phyloP scores from a whole-genome alignment of 2,329 filamentous ascomycete genomes.

The Fonsecaea pedrosoi region DNA sequence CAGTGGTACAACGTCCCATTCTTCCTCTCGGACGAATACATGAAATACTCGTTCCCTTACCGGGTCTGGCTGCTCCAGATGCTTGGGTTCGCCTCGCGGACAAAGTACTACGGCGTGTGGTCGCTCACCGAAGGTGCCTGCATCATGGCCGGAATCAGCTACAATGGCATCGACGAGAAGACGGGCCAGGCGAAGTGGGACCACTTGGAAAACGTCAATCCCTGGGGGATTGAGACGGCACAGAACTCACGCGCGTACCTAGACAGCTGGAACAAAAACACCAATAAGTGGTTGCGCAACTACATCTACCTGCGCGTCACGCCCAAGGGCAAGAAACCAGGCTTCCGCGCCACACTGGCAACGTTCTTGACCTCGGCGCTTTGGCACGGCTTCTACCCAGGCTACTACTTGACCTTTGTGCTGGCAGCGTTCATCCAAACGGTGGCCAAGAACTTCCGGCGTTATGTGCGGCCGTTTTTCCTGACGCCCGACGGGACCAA shows the following conservation, averaged over 20 bases:
- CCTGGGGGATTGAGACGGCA: conserved; percentile 82
- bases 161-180: conserved; percentile 85
- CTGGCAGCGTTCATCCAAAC: conserved; percentile 92
- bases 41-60: conserved; percentile 70
- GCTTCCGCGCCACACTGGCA: conserved; percentile 90
- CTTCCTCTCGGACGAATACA: conserved; percentile 70
- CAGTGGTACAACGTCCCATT: conserved; percentile 69
- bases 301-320: conserved; percentile 96
- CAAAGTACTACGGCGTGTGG: conserved; percentile 99
- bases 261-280: conserved; percentile 97
- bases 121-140: conserved; percentile 90
- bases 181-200: conserved; percentile 90
- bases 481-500: conserved; percentile 75
- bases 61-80: conserved; percentile 83
- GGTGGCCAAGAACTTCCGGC: conserved; percentile 89
- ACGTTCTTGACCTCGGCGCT: conserved; percentile 94
- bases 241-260: conserved; percentile 94
- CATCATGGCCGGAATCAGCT: conserved; percentile 90
- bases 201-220: conserved; percentile 85
- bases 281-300: conserved; percentile 94
- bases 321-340: conserved; percentile 92
- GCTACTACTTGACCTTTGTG: conserved; percentile 91
- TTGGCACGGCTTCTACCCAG: conserved; percentile 98
- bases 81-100: conserved; percentile 78
- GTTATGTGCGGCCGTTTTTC: conserved; percentile 91